Evolutionary conservation across 345 rosid species (phyloP), one percentile per base, ranked within the genome.

Genomic region (Ceriops zippeliana): DNA sequence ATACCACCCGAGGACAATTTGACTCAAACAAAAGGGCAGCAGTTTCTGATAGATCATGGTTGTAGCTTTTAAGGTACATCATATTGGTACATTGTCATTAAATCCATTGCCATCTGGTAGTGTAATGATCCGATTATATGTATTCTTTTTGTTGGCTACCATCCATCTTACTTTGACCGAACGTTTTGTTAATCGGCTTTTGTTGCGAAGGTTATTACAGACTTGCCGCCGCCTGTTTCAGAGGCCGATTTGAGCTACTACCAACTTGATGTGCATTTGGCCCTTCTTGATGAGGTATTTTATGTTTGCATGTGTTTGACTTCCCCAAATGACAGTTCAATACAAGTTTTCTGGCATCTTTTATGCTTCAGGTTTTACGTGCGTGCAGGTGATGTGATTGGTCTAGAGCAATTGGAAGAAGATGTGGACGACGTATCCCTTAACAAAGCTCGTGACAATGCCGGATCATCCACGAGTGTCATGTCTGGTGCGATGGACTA

Each of bases 21-120:
- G 31, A 88, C 78, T 90, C 98, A 51, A 51, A 93, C 97, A 70
- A 87, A 90, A 83, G 82, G 96, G 78, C 99, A 95, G 68, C 96
- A 95, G 78, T 95, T 34, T 24, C 26, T 24, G 26, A 24, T 24
- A 24, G 26, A 24, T 24, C 26, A 24, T 24, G 26, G 26, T 24
- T 24, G 26, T 24, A 24, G 26, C 26, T 24, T 24, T 24, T 24
- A 91, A 91, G 96, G 95, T 89, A 75, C 31, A 63, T 58, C 24
- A 27, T 54, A 49, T 16, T 22, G 24, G 35, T 20, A 24, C 61
- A 10, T 35, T 1, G 19, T 31, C 11, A 31, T 38, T 68, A 7
- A 67, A 70, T 66, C 9, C n/a, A 46, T 22, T 57, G 35, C 52
- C 19, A 5, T 37, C 53, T 56, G 20, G 22, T 10, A 9, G 7